Base-by-base conservation (phyloP, 495 filamentous ascomycete species). In the Daldinia grandis region DNA sequence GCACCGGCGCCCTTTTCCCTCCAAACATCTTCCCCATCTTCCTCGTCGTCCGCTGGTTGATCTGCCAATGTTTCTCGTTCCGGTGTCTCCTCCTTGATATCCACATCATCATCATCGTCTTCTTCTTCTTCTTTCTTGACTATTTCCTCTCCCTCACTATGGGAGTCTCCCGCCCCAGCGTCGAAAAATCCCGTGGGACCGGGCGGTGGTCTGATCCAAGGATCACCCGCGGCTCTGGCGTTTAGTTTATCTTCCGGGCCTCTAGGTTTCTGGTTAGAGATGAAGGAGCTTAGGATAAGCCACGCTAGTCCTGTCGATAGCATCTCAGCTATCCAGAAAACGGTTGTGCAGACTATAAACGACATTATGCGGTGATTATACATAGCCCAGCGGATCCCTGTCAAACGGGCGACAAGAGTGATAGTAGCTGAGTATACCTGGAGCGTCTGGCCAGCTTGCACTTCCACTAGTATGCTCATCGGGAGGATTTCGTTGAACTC, bases 351-450 rank as follows among this genome's bases (percentile, higher is more conserved):
- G 2, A 91, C 68, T 0, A 91, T 40, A 67, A 93, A 93, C 10
- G 88, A 87, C 1, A 88, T 76, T 30, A 94, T 64, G 37, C 89
- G 88, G 80, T 93, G 89, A 24, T 91, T 87, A 67, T 93, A 94
- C 92, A 99, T 97, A 28, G 93, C 73, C 90, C 92, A 94, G 62
- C 91, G 86, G 65, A 98, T 73, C 0, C 94, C 95, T 21, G 83
- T 81, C 64, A 98, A 88, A 47, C 86, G 83, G 1, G 95, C 93
- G 12, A 80, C 84, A 24, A 99, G 87, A 15, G 83, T 84, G 50
- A 97, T 84, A 17, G 75, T 80, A 1, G 88, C 90, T 12, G 82
- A 80, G 74, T 98, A 98, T 10, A 97, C 81, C 74, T 94, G 90
- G 78, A 96, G 83, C 38, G 82, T 81, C 73, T 86, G 83, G 4